Base-by-base conservation (phyloP, 75 land plant genomes). In the Cunninghamia lanceolata region DNA sequence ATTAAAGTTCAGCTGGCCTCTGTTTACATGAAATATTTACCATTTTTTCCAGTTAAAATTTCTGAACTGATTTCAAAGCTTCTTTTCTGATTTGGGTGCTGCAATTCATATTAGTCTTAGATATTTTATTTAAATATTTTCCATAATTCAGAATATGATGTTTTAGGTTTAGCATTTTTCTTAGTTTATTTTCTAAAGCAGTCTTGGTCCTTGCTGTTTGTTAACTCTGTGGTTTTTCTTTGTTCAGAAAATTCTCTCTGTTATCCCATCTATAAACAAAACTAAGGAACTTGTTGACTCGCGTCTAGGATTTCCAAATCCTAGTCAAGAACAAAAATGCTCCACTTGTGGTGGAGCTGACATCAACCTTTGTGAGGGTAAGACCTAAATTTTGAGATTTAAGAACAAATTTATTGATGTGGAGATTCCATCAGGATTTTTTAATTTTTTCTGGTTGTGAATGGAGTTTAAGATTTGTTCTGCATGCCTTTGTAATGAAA, bases 161-260 rank as follows among this genome's bases (percentile, higher is more conserved):
- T 42, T 42, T 78, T 39, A 35, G 40, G 11, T 40, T 28, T 43
- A 28, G 30, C 39, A 25, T 78, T 79, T 21, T 79, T 43, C 82
- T 42, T 79, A n/a, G 30, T 79, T 43, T 43, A 79, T 42, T 79
- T 6, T 36, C 82, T 79, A 21, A 28, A 43, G 11, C n/a, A 28
- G 28, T 79, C 4, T 43, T 79, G 7, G 86, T 54, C 14, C 35
- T 21, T 53, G 34, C 7, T 42, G 42, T 3, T 35, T 42, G 42
- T 3, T 35, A 75, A 75, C 40, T 78, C 40, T 42, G 30, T 8
- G 39, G 32, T 79, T 43, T 79, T 28, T 30, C 40, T 43, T 42
- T 77, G 40, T 25, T 79, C 88, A 87, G 88, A 53, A 71, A 36
- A 85, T 50, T 38, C 35, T 87, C 50, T 87, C 88, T 40, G 88